Base-by-base conservation (phyloP, 176 grass and related monocot species). In the Aegilops sharonensis region DNA sequence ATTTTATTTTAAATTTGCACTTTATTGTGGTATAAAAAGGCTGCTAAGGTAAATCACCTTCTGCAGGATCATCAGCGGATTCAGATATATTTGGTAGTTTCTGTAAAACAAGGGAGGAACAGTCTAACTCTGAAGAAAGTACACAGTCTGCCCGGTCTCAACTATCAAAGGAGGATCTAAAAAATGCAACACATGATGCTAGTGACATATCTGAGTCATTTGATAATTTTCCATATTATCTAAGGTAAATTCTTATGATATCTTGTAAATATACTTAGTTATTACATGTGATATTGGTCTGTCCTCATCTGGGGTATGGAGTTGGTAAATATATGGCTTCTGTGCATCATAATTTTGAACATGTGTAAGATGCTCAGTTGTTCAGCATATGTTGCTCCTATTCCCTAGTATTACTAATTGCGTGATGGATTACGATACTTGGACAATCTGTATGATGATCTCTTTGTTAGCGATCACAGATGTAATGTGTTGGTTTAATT, bases 151-250 rank as follows among this genome's bases (percentile, higher is more conserved):
- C 64, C 81, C 91, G 83, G 74, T 84, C 65, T 31, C 88, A 83
- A 54, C 65, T 93, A 81, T 69, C 87, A 47, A 95, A 92, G 82
- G 97, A 95, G 82, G 88, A 87, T 89, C 64, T 98, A 65, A 92
- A 88, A 83, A 86, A 91, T 59, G 90, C 82, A 67, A 92, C 81
- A 80, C 32, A 88, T 85, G 88, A 94, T 82, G 79, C 85, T 42
- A 92, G 54, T 81, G 79, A 90, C 77, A 92, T 95, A 35, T 84
- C 91, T 2, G 92, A 88, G 83, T 91, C 91, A 50, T 98, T 98
- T 88, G 92, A 98, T 84, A 92, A 82, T 61, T 98, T 86, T 78
- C 92, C 97, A 7, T 98, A 98, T 87, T 98, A 89, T 83, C 92
- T 98, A 86, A 98, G 97, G 97, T 95, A 67, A 87, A 17, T 78